Evolutionary conservation across 2,329 filamentous ascomycete genomes (phyloP).

Genomic region (Beauveria medogensis): DNA sequence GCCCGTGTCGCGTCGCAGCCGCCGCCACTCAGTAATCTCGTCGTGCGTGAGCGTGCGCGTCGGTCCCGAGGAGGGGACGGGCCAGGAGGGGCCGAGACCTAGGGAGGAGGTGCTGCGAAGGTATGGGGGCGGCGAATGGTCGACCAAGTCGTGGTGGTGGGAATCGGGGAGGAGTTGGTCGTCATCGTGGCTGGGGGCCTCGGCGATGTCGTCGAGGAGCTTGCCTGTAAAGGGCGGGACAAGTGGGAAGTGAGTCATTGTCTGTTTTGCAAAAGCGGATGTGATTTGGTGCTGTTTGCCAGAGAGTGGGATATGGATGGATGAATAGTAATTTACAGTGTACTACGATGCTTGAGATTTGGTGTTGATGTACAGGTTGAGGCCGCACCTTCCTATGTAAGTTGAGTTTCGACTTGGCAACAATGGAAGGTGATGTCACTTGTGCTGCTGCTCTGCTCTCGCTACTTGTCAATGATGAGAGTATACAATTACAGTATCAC

Average conservation of each 20-base stretch:
- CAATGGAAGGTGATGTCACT: too few relatives aligned
- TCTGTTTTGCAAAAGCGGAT: not conserved
- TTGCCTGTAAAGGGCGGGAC: not conserved
- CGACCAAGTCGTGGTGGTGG: too few relatives aligned
- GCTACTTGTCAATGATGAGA: not conserved
- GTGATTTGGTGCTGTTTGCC: not conserved
- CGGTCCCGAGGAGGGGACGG: too few relatives aligned
- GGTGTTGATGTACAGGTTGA: not conserved
- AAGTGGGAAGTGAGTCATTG: not conserved
- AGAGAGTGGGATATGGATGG: not conserved
- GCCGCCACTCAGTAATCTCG: not conserved
- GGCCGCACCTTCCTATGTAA: not conserved
- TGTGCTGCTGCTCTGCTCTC: too few relatives aligned
- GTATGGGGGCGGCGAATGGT: not conserved
- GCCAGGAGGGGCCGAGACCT: too few relatives aligned
- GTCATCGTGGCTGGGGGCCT: too few relatives aligned
- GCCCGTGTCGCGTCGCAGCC: too few relatives aligned
- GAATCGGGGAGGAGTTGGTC: too few relatives aligned
- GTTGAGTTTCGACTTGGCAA: not conserved
- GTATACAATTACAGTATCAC: too few relatives aligned
- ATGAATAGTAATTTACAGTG: not conserved
- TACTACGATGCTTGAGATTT: not conserved
- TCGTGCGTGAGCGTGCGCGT: not conserved
- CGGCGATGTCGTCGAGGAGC: not conserved
- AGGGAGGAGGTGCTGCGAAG: not conserved